Base-by-base conservation (phyloP, 768 basidiomycete species). In the Neoboletus subvelutipes region DNA sequence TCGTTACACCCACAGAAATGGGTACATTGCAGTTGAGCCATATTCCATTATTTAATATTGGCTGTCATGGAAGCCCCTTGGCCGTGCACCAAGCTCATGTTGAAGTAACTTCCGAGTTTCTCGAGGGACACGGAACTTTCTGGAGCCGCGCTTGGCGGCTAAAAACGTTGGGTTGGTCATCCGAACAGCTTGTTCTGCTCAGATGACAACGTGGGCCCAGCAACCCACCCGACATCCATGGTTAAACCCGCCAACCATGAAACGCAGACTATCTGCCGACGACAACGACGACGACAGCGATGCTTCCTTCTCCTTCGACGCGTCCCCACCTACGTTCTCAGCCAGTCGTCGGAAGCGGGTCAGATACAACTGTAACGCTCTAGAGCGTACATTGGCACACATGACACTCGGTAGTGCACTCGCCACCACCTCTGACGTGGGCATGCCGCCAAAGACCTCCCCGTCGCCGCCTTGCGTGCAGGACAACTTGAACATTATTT, bases 301-400 rank as follows among this genome's bases (percentile, higher is more conserved):
- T 37, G 39, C 56, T 39, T n/a, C 42, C 42, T 57, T 22, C 12
- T 49, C 65, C 15, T 29, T 33, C 50, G 56, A 66, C 34, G 12
- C 7, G 18, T 20, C 56, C 2, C 28, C 60, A 45, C 60, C 70
- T 2, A 71, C 82, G 7, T 50, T 57, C 9, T 77, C 73, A 0
- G 76, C 78, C n/a, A 24, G 72, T n/a, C 81, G 77, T 24, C 67
- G 64, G 18, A 85, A 86, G 68, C 79, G 84, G 9, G 76, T 75
- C 51, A 76, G 78, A 62, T 79, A 72, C 64, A 75, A 67, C 60
- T 72, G n/a, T n/a, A n/a, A n/a, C n/a, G n/a, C 73, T 20, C 73
- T 88, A 4, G 86, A 88, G 70, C 74, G 73, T 50, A 83, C 82
- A 2, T 71, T 88, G 46, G 83, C 85, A 20, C 77, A 81, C 61